phyloP scores from a whole-genome alignment of 768 basidiomycete species.

The Phanerochaete sordida region DNA sequence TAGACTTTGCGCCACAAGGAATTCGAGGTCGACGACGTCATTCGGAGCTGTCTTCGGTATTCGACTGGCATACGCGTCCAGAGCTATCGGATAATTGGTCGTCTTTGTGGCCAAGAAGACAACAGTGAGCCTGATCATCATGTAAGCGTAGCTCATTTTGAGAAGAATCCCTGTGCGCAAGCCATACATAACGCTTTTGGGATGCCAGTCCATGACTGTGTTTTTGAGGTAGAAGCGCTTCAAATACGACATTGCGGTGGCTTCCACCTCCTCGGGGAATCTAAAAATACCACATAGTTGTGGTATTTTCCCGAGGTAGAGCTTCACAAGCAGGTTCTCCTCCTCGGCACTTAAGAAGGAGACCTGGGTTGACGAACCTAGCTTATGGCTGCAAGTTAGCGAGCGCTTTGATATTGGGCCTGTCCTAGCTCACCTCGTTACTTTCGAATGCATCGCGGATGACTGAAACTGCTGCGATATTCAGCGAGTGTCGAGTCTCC shows the following conservation, averaged over 20 bases:
- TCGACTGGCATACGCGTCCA: constrained; percentile 79
- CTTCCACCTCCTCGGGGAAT: constrained; percentile 90
- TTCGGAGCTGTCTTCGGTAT: constrained; percentile 78
- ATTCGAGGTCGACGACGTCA: constrained; percentile 93
- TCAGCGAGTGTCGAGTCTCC: constrained; percentile 61
- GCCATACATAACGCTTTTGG: constrained; percentile 93
- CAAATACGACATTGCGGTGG: constrained; percentile 87
- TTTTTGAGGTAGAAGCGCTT: constrained; percentile 98
- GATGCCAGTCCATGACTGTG: constrained; percentile 99
- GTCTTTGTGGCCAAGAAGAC: constrained; percentile 96
- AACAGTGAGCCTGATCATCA: constrained; percentile 77
- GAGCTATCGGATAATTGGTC: constrained; percentile 87
- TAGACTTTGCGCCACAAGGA: constrained; percentile 91
- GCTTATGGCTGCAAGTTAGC: constrained; percentile 33
- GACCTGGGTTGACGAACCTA: constrained; percentile 68
- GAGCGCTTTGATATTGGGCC: constrained; percentile 30
- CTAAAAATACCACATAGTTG: constrained; percentile 82
- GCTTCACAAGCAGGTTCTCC: constrained; percentile 83
- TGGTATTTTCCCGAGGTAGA: constrained; percentile 84
- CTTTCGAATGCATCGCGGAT: constrained; percentile 77
- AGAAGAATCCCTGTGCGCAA: background rate
- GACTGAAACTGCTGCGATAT: constrained; percentile 68
- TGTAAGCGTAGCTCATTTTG: constrained; percentile 6
- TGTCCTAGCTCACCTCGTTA: constrained; percentile 59
- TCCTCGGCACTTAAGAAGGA: constrained; percentile 79